Base-by-base conservation (phyloP, 2,329 filamentous ascomycete species). In the Bretziella fagacearum region DNA sequence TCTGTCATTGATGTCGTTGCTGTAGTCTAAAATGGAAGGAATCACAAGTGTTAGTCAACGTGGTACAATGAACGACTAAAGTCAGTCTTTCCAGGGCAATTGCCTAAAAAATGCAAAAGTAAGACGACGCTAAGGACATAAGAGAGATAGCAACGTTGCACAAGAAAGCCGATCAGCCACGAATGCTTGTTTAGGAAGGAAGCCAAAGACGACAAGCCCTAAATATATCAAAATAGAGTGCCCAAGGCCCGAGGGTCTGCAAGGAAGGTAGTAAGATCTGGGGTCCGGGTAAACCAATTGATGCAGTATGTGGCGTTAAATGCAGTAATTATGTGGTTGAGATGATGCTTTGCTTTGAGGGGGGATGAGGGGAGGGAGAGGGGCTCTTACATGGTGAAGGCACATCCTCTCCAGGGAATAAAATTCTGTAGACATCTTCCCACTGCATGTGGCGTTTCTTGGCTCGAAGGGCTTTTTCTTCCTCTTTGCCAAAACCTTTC, bases 361-460 rank as follows among this genome's bases (percentile, higher is more conserved):
- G 3, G 11, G 29, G 30, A 13, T 33, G 13, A 13, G n/a, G 7
- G 6, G 18, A 33, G 11, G 6, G 13, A n/a, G 2, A 11, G 18
- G 18, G 3, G 23, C 7, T 32, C 48, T 47, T 50, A 50, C 48
- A 44, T 20, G 39, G 44, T 26, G 44, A 47, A 13, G 48, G 48
- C 25, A 50, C 26, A 3, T 40, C 32, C 5, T 50, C 48, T 11
- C 27, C 32, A 6, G 48, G 48, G 30, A 50, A 50, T 6, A 50
- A 33, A 20, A 47, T 47, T n/a, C 20, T 27, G 25, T 50, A 50
- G 20, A 50, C 36, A 17, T 50, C 48, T 40, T 29, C 13, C 48
- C 48, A 50, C 17, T 44, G 39, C 44, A 47, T 50, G 8, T 44
- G 37, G 23, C 48, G 37, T 23, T 47, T 47, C 32, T 50, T 50